Conservation (phyloP, 148 eudicot genomes). For the Beta vulgaris region DNA sequence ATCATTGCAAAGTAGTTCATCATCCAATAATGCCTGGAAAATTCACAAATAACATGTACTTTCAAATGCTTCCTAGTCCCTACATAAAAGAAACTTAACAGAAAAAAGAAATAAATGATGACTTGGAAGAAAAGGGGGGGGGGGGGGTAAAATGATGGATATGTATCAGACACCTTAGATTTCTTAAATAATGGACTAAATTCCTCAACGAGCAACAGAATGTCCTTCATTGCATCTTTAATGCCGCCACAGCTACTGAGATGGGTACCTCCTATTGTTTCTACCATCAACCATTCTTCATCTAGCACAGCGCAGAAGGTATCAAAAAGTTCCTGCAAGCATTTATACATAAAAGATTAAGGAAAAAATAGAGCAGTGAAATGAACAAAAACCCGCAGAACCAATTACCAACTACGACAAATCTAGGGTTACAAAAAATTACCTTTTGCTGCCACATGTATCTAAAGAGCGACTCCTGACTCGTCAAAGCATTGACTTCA, state of each 20-base stretch:
- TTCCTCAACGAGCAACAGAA: conserved; percentile 49
- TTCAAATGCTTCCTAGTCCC: not conserved
- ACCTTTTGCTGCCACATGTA: conserved; percentile 99
- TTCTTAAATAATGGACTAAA: conserved; percentile 48
- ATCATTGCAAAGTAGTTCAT: conserved; percentile 58
- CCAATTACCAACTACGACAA: not conserved
- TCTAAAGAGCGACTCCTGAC: conserved; percentile 40
- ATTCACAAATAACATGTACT: not conserved
- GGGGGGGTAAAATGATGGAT: not conserved
- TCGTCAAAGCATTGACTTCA: conserved; percentile 34
- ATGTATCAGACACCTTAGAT: conserved; percentile 60
- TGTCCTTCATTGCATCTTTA: conserved; percentile 40
- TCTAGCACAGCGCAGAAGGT: conserved; percentile 48
- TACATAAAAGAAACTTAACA: not conserved
- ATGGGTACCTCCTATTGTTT: conserved; percentile 55
- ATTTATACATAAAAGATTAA: not conserved
- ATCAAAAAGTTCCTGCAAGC: conserved; percentile 86
- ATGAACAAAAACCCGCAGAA: not conserved
- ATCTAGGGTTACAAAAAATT: conserved; percentile 5
- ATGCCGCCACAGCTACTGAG: conserved; percentile 51
- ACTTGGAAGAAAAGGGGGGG: not conserved
- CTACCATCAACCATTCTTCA: conserved; percentile 68
- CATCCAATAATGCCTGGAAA: conserved; percentile 61
- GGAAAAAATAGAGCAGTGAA: not conserved
- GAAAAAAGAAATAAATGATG: not conserved